Evolutionary conservation across 768 basidiomycete species (phyloP), one percentile per base, ranked within the genome.

Genomic region (Lactarius evosmus): DNA sequence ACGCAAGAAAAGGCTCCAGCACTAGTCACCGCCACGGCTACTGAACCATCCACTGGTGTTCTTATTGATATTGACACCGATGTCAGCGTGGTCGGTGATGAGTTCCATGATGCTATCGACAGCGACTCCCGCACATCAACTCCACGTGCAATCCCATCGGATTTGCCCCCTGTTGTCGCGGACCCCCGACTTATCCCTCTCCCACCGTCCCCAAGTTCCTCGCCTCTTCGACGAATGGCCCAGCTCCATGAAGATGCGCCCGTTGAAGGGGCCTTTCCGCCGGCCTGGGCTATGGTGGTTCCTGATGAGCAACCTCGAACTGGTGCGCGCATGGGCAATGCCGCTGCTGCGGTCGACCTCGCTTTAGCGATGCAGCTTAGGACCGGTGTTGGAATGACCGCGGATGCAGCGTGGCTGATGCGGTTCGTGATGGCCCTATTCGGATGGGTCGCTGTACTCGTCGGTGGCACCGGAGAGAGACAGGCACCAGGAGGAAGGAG

Each of bases 371-470:
- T 91, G 87, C 89, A 91, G 73, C 79, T 90, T 54, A 81, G 87
- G 33, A 88, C 87, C 6, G 87, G 88, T 1, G 74, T 89, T 25
- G 88, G 88, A 40, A 73, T 81, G 12, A 85, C 87, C 44, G 85
- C 88, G 12, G 89, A 91, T 69, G 80, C 87, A 7, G 88, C 88
- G 40, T 91, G 87, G 87, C 82, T 89, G 79, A 86, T 91, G 55
- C 77, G 88, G 63, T 91, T 89, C 72, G 73, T 91, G 74, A 89
- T 91, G 88, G 78, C 85, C 33, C 81, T 89, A 74, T 90, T 88
- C 72, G 89, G 88, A 27, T 91, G 89, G 89, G 79, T 91, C 66
- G 81, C 85, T 46, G 80, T 89, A 33, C 76, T 86, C n/a, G 58
- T 75, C 9, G 73, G 74, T 7, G 66, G 68, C 19, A 34, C 59